Evolutionary conservation across 2,329 filamentous ascomycete species (phyloP).

Genomic region (Fusarium proliferatum): DNA sequence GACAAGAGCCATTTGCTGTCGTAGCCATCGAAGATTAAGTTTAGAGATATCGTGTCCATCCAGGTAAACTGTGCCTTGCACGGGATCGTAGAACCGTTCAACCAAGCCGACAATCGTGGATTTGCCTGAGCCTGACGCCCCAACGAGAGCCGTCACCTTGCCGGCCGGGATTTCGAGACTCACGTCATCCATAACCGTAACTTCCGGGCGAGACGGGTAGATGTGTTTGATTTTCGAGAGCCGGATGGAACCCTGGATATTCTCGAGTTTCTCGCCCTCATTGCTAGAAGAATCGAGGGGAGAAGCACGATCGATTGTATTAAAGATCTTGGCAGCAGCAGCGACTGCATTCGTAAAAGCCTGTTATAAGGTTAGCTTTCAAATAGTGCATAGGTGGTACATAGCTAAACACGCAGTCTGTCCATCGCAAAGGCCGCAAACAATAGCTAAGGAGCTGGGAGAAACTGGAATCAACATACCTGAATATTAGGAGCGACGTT

Average conservation of each 20-base stretch:
- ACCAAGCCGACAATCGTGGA: constrained; percentile 93
- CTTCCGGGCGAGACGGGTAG: constrained; percentile 92
- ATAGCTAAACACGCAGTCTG: neutral
- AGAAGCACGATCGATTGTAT: constrained; percentile 88
- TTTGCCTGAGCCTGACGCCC: constrained; percentile 94
- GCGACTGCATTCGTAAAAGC: constrained; percentile 86
- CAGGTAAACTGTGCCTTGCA: constrained; percentile 80
- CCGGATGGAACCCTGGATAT: constrained; percentile 81
- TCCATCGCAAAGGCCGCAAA: neutral
- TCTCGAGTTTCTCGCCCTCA: constrained; percentile 77
- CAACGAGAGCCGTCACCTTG: constrained; percentile 92
- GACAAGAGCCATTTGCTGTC: constrained; percentile 91
- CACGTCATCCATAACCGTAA: constrained; percentile 87
- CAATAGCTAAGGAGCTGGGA: neutral
- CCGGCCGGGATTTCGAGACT: constrained; percentile 84
- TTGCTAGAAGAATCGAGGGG: constrained; percentile 81
- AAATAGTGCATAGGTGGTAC: neutral
- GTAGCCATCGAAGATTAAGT: constrained; percentile 89
- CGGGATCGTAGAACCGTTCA: constrained; percentile 93
- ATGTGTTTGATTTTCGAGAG: constrained; percentile 89
- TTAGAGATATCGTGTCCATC: constrained; percentile 85
- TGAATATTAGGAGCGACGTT: constrained; percentile 88
- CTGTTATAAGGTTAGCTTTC: neutral
- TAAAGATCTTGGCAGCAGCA: constrained; percentile 91
- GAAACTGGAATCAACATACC: neutral